A percentile compares a stretch with the other conserved stretches of the same genome.
Evolutionary conservation across 345 rosid genomes (phyloP).

Genomic region (Rhizophora apiculata): DNA sequence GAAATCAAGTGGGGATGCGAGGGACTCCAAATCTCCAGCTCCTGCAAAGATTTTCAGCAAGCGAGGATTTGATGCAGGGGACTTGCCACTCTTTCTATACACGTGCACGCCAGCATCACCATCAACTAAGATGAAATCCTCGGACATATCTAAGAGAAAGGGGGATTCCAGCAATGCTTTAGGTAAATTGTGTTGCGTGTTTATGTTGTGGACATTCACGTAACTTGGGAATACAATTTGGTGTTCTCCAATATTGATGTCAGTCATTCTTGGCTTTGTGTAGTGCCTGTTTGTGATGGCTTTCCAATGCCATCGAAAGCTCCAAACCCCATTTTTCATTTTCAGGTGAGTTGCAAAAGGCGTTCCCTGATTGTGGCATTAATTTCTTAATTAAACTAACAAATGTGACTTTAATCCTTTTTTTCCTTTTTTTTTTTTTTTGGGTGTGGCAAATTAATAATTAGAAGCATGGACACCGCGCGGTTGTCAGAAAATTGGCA

Average conservation of each 20-base stretch:
- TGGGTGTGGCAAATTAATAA: slow-evolving; percentile 17
- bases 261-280: neutral
- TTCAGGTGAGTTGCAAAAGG: slow-evolving; percentile 35
- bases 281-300: slow-evolving; percentile 38
- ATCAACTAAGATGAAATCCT: slow-evolving; percentile 5
- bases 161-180: neutral
- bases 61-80: slow-evolving; percentile 22
- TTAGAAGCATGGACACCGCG: slow-evolving; percentile 18
- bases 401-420: too few relatives aligned
- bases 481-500: slow-evolving; percentile 3
- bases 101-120: slow-evolving; percentile 21
- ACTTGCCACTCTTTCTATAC: slow-evolving; percentile 39
- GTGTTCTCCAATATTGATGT: too few relatives aligned
- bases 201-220: too few relatives aligned
- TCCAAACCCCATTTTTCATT: slow-evolving; percentile 45
- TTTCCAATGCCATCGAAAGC: slow-evolving; percentile 25
- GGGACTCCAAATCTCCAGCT: slow-evolving; percentile 14
- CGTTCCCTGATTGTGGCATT: too few relatives aligned
- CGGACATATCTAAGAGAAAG: slow-evolving; percentile 1
- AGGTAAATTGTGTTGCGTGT: too few relatives aligned
- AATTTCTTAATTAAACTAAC: too few relatives aligned
- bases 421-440: too few relatives aligned
- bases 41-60: slow-evolving; percentile 5
- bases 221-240: too few relatives aligned
- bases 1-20: slow-evolving; percentile 21